phyloP scores from a whole-genome alignment of 208 protist species.

The Crithidia mellificae region DNA sequence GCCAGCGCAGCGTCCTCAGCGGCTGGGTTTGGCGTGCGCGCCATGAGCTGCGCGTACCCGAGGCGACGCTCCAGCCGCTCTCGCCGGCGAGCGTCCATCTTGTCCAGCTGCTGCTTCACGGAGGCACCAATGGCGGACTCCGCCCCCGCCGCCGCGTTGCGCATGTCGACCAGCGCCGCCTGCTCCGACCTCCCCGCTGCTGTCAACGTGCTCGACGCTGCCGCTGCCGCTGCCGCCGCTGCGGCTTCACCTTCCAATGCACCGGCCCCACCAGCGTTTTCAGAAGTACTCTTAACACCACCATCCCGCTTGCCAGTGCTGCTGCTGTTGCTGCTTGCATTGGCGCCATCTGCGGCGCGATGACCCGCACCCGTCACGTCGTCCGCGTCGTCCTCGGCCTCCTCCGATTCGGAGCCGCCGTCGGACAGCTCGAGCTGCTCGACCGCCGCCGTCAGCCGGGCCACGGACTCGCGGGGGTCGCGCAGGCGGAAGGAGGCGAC shows the following conservation, averaged over 20 bases:
- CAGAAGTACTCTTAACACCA: no score
- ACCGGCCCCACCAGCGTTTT: no score
- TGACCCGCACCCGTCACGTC: background rate
- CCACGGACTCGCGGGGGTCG: slow-evolving; percentile 57
- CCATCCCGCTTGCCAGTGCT: background rate
- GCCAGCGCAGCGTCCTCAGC: slow-evolving; percentile 78
- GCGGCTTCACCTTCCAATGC: background rate
- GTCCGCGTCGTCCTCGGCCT: slow-evolving; percentile 11
- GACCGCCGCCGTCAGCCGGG: slow-evolving; percentile 56
- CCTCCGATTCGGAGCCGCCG: slow-evolving; percentile 28
- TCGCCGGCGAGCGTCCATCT: slow-evolving; percentile 84
- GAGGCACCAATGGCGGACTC: slow-evolving; percentile 50
- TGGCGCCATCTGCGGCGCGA: no score
- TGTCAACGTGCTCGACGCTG: background rate
- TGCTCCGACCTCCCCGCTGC: background rate
- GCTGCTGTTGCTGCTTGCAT: background rate
- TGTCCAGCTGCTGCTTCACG: slow-evolving; percentile 84
- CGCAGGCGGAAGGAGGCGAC: slow-evolving; percentile 92
- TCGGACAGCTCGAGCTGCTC: slow-evolving; percentile 51
- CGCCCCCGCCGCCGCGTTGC: background rate
- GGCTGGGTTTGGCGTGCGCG: slow-evolving; percentile 74
- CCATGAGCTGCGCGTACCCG: slow-evolving; percentile 67
- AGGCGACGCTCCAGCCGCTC: slow-evolving; percentile 73
- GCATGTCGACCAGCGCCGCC: background rate
- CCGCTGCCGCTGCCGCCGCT: background rate